A percentile compares a stretch with the other conserved stretches of the same genome.
phyloP scores from a whole-genome alignment of 345 rosid genomes.

The rapeseed (Brassica napus) region Da-Ae NC_063448.1:24442501-24443000 shows the following conservation, averaged over 20 bases:
- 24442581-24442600: conserved; percentile 73
- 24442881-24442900: conserved; percentile 85
- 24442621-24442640: conserved; percentile 95
- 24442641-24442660: conserved; percentile 6
- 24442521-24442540: conserved; percentile 86
- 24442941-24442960: conserved; percentile 37
- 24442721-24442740: conserved; percentile 87
- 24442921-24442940: conserved; percentile 95
- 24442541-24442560: conserved; percentile 95
- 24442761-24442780: conserved; percentile 86
- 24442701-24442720: conserved; percentile 53
- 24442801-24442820: conserved; percentile 94
- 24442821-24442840: conserved; percentile 96
- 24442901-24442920: conserved; percentile 77
- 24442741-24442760: conserved; percentile 91
- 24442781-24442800: conserved; percentile 84
- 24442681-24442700: neutral
- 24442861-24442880: conserved; percentile 87
- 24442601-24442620: conserved; percentile 98
- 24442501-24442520: conserved; percentile 75
- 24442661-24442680: neutral
- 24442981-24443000: neutral
- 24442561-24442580: conserved; percentile 99
- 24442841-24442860: conserved; percentile 82
- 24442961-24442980: conserved; percentile 12